Evolutionary conservation across 129 eudicot species (phyloP), one percentile per base, ranked within the genome.

Genomic region (Flaveria sonorensis): DNA sequence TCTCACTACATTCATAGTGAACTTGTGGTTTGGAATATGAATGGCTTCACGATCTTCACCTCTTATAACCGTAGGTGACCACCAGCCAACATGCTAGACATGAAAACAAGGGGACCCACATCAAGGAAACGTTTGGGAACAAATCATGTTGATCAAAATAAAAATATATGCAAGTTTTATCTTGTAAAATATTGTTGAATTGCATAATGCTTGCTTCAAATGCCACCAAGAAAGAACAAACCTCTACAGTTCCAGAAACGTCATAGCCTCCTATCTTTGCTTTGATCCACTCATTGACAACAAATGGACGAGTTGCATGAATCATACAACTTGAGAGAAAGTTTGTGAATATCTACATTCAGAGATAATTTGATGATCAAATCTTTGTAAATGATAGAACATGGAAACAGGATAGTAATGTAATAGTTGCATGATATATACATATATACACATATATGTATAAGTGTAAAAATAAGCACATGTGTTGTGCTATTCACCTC

Each of bases 31-130:
- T 46, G 98, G 98, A 69, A 93, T 90, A 86, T 93, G 95, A 59
- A 93, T 89, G 20, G 98, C 98, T 83, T 93, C 98, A 84, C 98
- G 97, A 71, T 93, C 96, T 77, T 93, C 98, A 68, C 98, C 98
- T 82, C 98, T 83, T 78, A 93, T 67, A 39, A 93, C 79, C 70
- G 98, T 93, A 70, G 98, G 98, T 24, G 98, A 90, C 98, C 98
- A 93, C 98, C 97, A 93, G 10, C 98, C 98, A 50, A 93, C 97
- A 79, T 89, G 97, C 98, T 93, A 83, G 71, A 80, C 24, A 77
- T 52, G 7, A 48, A 74, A 46, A 72, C 36, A 59, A 40, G 20
- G 47, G 66, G 47, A 73, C 7, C 53, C n/a, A 6, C 15, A 12
- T 64, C 52, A 8, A 69, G 47, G 23, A 30, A 45, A 36, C 3